A percentile compares a stretch with the other conserved stretches of the same genome.
phyloP scores from a whole-genome alignment of 495 filamentous ascomycete species.

The Hypoxylon intermedium region DNA sequence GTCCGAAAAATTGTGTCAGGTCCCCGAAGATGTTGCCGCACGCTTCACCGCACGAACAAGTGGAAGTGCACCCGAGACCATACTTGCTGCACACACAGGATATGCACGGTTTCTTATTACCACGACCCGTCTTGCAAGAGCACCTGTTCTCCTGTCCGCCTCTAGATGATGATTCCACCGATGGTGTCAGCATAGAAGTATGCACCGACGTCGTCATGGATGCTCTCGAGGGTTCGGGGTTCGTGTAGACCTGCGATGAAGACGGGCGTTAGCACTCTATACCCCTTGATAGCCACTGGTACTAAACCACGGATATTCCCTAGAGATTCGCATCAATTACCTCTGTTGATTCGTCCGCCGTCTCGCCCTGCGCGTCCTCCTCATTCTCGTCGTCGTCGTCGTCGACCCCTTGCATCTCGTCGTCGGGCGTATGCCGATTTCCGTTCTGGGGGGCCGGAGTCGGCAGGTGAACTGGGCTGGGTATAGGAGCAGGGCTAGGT shows the following conservation, averaged over 20 bases:
- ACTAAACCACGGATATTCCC: too few species aligned
- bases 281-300: too few species aligned
- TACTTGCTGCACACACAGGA: conserved; percentile 43
- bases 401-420: conserved; percentile 29
- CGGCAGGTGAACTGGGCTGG: conserved; percentile 37
- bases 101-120: conserved; percentile 41
- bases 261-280: conserved; percentile 9
- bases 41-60: conserved; percentile 37
- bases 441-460: conserved; percentile 35
- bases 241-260: conserved; percentile 34
- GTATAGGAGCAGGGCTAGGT: conserved; percentile 28
- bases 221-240: conserved; percentile 28
- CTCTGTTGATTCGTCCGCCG: conserved; percentile 43
- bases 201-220: conserved; percentile 27
- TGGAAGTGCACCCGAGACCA: conserved; percentile 29
- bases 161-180: conserved; percentile 33
- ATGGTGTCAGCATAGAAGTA: conserved; percentile 36
- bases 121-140: conserved; percentile 40
- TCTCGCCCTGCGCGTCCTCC: conserved; percentile 41
- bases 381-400: conserved; percentile 23
- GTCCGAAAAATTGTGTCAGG: conserved; percentile 41
- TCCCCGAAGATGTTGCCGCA: conserved; percentile 42
- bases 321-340: too few species aligned
- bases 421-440: conserved; percentile 36
- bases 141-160: conserved; percentile 26